Base-by-base conservation (phyloP, 192 early-diverging fungal species). In the Backusella westeae region DNA sequence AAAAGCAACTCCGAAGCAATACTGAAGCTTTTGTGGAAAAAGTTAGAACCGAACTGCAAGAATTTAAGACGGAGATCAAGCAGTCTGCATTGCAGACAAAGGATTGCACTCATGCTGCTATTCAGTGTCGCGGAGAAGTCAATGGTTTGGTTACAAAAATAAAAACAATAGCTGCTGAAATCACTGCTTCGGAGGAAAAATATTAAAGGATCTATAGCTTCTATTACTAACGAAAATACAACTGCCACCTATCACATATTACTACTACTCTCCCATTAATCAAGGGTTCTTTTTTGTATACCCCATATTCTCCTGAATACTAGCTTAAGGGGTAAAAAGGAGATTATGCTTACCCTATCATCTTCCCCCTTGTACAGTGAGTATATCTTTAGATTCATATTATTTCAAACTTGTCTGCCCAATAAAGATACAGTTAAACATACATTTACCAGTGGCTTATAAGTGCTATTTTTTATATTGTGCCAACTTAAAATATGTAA, bases 101-200 rank as follows among this genome's bases (percentile, higher is more conserved):
- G 34, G 72, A 74, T 29, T 74, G 72, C 8, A 74, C 49, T 9
- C 34, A 38, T 26, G 59, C 52, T n/a, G 34, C 53, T 36, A 67
- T 59, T 32, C 71, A 78, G 34, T 78, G 77, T 63, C 38, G 77
- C 36, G 77, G 67, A 26, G 70, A 78, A 65, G 77, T 78, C 5
- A 78, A 71, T 73, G 77, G 77, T 9, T 44, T 78, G 44, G 72
- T 78, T 69, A 69, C 68, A 39, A 69, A 38, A 41, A 69, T 69
- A 38, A 69, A 69, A 69, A 69, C 68, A 38, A 69, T 69, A 23
- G 68, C 68, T 39, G 35, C 68, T 23, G 68, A 69, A 41, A 69
- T 69, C n/a, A 38, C 68, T 69, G 68, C 68, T 23, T 69, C 68
- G 1, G 68, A 69, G n/a, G 68, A 69, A 41, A 69, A 23, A 69